These are phyloP conservation scores for Asterella californica DNA, from an alignment of 225 moss, liverwort and hornwort species.

Conservation along the genomic window DNA sequence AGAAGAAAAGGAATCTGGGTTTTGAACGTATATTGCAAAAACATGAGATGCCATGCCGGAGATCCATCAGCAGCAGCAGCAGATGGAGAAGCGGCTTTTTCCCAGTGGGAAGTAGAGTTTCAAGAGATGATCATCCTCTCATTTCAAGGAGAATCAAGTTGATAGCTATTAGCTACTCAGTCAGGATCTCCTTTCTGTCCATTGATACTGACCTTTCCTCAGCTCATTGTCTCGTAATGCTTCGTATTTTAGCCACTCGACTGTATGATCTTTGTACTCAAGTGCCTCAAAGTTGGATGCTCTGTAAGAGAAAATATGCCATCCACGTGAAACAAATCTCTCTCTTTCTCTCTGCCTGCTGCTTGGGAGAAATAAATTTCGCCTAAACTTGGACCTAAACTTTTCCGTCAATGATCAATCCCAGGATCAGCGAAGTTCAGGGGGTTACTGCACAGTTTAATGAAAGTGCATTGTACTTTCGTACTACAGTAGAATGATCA, in stretches of 20 bases:
- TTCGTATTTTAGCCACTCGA: background rate
- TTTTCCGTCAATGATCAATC: too few relatives aligned
- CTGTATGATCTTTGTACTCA: background rate
- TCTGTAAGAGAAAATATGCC: background rate
- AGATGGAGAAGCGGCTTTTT: background rate
- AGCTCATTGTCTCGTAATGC: background rate
- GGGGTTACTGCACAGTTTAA: too few relatives aligned
- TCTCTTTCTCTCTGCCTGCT: too few relatives aligned
- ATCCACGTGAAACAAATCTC: too few relatives aligned
- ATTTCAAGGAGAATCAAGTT: background rate
- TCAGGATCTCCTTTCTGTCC: background rate
- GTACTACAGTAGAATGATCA: too few relatives aligned
- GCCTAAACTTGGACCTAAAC: too few relatives aligned
- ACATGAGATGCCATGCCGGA: background rate
- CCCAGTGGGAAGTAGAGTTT: too few relatives aligned
- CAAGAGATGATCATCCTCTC: background rate
- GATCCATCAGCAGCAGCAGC: background rate
- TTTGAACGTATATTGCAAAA: background rate
- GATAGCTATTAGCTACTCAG: too few relatives aligned
- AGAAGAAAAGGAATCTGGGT: background rate
- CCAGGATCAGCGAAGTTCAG: too few relatives aligned
- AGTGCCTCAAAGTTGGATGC: background rate
- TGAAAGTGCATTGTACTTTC: too few relatives aligned
- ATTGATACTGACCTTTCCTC: background rate
- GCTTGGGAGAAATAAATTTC: too few relatives aligned